These are phyloP conservation scores for Ottelia alismoides DNA, from an alignment of 106 monocot species.

Conservation along the genomic window DNA sequence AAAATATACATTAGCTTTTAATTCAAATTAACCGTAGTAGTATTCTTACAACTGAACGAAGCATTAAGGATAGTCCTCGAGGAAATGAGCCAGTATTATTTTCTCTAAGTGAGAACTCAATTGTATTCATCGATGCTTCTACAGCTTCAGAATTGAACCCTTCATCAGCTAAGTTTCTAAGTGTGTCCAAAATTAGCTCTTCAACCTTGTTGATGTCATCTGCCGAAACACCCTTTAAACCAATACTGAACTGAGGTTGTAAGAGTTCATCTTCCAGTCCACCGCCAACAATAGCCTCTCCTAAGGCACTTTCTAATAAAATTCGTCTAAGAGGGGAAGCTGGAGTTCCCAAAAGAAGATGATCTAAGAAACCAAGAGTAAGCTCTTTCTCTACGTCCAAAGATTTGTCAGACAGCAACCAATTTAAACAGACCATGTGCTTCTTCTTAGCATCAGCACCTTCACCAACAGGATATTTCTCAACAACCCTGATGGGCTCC, in stretches of 20 bases:
- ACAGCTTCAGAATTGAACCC: constrained; percentile 87
- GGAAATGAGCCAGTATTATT: constrained; percentile 99
- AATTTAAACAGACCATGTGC: constrained; percentile 94
- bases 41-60: constrained; percentile 89
- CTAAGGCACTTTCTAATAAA: constrained; percentile 82
- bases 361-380: constrained; percentile 79
- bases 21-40: too few species aligned
- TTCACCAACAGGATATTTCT: constrained; percentile 83
- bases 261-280: constrained; percentile 95
- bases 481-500: constrained; percentile 57
- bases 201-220: constrained; percentile 70
- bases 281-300: constrained; percentile 92
- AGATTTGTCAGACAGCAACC: constrained; percentile 75
- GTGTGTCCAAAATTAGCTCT: constrained; percentile 61
- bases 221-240: constrained; percentile 78
- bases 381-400: constrained; percentile 84
- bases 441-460: constrained; percentile 67
- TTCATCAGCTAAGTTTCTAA: constrained; percentile 63
- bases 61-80: constrained; percentile 93
- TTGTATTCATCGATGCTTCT: constrained; percentile 97
- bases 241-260: constrained; percentile 95
- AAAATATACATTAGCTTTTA: too few species aligned
- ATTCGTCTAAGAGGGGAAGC: constrained; percentile 87
- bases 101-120: constrained; percentile 92
- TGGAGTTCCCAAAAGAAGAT: constrained; percentile 88